Evolutionary conservation across 441 rosid genomes (phyloP).

Genomic region (Gossypium gossypioides): DNA sequence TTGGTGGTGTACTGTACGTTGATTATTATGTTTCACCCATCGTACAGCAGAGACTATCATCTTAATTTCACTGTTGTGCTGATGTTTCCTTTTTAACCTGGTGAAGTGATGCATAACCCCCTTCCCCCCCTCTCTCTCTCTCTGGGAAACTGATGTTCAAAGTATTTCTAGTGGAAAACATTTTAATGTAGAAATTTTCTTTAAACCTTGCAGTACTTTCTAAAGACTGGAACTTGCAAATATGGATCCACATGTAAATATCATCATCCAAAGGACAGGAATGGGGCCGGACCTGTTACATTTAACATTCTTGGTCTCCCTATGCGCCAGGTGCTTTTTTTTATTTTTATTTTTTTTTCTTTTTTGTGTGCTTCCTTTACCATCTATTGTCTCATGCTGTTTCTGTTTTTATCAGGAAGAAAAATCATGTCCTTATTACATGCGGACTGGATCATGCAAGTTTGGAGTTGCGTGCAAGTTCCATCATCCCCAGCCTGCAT

Average conservation of each 20-base stretch:
- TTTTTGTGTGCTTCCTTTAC: neutral
- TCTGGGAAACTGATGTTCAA: neutral
- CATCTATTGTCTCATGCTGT: neutral
- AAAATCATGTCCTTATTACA: slow-evolving; percentile 65
- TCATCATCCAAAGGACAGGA: slow-evolving; percentile 80
- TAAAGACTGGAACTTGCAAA: slow-evolving; percentile 79
- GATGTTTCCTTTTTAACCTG: neutral
- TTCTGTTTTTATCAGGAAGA: slow-evolving; percentile 36
- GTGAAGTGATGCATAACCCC: neutral
- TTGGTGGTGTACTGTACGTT: neutral
- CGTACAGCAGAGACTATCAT: neutral
- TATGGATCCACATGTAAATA: slow-evolving; percentile 74
- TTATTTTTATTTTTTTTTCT: neutral
- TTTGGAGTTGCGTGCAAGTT: slow-evolving; percentile 74
- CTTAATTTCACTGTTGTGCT: neutral
- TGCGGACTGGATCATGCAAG: slow-evolving; percentile 65
- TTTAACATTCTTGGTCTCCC: slow-evolving; percentile 61
- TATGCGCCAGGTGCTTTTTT: slow-evolving; percentile 55
- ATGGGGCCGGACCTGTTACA: slow-evolving; percentile 66
- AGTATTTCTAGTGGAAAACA: neutral
- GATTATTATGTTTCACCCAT: neutral
- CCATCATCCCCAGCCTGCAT: slow-evolving; percentile 69
- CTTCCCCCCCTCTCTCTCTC: neutral
- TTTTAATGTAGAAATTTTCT: neutral
- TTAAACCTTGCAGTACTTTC: slow-evolving; percentile 45